Evolutionary conservation across 2,329 filamentous ascomycete species (phyloP), one percentile per base, ranked within the genome.

Genomic region (Tricladium varicosporioides): DNA sequence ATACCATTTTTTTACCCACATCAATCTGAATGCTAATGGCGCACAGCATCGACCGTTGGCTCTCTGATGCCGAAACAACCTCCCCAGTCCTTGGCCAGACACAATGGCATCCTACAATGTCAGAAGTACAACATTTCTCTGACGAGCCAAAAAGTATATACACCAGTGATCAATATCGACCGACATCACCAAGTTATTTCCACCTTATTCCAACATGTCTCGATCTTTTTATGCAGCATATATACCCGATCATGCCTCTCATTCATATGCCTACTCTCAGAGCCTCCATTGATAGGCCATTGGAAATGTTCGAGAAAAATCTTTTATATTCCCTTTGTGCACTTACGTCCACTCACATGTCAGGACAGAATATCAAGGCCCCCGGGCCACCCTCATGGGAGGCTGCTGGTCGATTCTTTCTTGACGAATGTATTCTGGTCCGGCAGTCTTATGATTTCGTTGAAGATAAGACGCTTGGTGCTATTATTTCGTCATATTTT

Each of bases 221-320:
- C 57, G 82, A 86, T 46, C 81, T 82, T 60, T 87, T 82, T 71
- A 83, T 85, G 70, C 74, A 77, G 63, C 77, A 85, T 67, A 78
- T 86, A 53, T 86, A 86, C 62, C 82, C 83, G n/a, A 83, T 83
- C 52, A 83, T 85, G 74, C 84, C 84, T 0, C 76, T 86, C 3
- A 70, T 86, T 7, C 80, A 85, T 53, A 82, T 82, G 66, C 80
- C 84, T 46, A 75, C 75, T 8, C 74, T 84, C 47, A 74, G 78
- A 47, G 75, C 74, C 62, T 80, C 82, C 67, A 80, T 72, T 66
- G 72, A 60, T 71, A 75, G 72, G 10, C 67, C 69, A 1, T 51
- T 76, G 58, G 65, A 71, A 27, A 69, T 67, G 48, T 70, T 70
- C 11, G 75, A 77, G 48, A 74, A 73, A 63, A 78, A 75, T 60